These are phyloP conservation scores for Lactifluus rugatus DNA, from an alignment of 768 basidiomycete species.

Conservation along the genomic window DNA sequence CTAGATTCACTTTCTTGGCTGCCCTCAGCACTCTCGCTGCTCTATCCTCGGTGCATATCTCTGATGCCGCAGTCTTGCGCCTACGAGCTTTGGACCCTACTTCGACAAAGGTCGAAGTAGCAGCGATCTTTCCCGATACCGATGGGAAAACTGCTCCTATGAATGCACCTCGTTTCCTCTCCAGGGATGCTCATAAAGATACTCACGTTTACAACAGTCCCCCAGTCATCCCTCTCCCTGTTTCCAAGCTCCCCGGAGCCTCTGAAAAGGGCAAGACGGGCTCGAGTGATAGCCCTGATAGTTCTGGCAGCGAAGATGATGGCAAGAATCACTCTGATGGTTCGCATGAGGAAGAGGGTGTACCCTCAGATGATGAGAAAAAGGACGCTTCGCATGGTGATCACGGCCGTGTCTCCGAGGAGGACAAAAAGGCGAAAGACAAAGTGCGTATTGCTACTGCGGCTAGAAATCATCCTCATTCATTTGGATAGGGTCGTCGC, in stretches of 20 bases:
- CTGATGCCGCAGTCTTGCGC: slow-evolving; percentile 33
- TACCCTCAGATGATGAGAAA: neutral
- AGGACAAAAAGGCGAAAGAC: slow-evolving; percentile 2
- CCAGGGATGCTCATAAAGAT: neutral
- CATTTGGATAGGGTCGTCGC: slow-evolving; percentile 11
- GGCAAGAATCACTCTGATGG: neutral
- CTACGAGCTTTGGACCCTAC: neutral
- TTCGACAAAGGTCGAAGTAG: neutral
- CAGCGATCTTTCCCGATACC: neutral
- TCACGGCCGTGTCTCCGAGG: neutral
- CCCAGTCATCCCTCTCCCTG: slow-evolving; percentile 5
- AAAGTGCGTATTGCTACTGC: neutral
- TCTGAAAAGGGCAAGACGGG: neutral
- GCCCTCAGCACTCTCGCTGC: slow-evolving; percentile 38
- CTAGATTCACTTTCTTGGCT: slow-evolving; percentile 39
- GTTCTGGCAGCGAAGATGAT: neutral
- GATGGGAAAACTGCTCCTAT: neutral
- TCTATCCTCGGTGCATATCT: slow-evolving; percentile 31
- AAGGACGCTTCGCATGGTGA: neutral
- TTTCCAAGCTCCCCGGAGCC: neutral
- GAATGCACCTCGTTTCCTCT: neutral
- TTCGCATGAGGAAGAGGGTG: neutral
- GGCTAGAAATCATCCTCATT: neutral
- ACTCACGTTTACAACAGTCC: neutral
- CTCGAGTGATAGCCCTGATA: neutral